Evolutionary conservation across 306 rosid species (phyloP).

Genomic region (Prunus mume): DNA sequence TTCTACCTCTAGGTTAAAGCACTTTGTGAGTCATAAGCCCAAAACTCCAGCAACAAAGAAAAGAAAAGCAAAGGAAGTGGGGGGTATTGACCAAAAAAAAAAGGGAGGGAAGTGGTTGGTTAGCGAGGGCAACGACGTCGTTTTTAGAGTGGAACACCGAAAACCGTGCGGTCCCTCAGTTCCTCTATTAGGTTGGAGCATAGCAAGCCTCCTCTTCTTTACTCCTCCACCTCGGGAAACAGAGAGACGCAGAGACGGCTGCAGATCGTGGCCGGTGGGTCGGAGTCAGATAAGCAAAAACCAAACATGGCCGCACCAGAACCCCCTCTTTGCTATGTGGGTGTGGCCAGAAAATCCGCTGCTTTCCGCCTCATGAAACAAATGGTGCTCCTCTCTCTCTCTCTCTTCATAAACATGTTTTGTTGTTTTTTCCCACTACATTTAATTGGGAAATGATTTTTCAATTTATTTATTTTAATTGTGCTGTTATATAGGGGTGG

Average conservation of each 20-base stretch:
- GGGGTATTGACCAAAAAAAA: background rate
- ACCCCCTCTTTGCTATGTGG: conserved; percentile 83
- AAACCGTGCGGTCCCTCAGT: background rate
- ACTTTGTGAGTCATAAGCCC: background rate
- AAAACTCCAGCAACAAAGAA: background rate
- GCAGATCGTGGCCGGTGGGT: conserved; percentile 18
- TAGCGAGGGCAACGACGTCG: background rate
- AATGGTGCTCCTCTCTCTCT: conserved; percentile 49
- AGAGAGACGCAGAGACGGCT: conserved; percentile 18
- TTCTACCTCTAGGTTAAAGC: no score
- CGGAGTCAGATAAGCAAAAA: background rate
- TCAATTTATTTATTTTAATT: background rate
- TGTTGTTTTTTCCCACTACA: background rate
- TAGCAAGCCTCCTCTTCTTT: background rate
- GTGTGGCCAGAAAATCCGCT: conserved; percentile 83
- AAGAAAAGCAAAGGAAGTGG: no score
- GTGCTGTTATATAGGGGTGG: conserved; percentile 64
- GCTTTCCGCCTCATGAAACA: conserved; percentile 98
- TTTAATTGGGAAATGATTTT: background rate
- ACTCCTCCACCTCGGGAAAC: conserved; percentile 9
- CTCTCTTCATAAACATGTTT: background rate
- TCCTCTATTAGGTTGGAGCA: conserved; percentile 5
- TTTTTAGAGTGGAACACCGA: background rate
- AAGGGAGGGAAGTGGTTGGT: no score
- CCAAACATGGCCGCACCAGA: conserved; percentile 87